Base-by-base conservation (phyloP, 768 basidiomycete species). In the Boletus tomentosulus region DNA sequence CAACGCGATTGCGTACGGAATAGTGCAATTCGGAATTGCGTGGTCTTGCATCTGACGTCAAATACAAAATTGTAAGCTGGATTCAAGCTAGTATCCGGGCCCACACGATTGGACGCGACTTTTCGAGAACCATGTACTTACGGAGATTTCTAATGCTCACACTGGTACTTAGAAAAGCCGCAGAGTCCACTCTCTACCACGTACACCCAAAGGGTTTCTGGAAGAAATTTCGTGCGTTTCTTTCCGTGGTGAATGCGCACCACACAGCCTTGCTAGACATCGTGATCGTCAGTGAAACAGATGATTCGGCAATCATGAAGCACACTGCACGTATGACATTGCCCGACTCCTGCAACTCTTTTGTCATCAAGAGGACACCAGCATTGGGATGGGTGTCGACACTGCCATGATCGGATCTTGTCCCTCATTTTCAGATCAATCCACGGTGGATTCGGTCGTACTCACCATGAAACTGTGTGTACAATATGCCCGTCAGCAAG, bases 131-230 rank as follows among this genome's bases (percentile, higher is more conserved):
- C n/a, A n/a, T n/a, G n/a, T n/a, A n/a, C 44, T 46, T 31, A 46
- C 9, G 19, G 16, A 13, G 22, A 47, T 47, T 47, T 34, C 46
- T 47, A 35, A 47, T 34, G 12, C 33, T 22, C 33, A 22, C 31
- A 31, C 31, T 22, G 45, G 19, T 12, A 19, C 3, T n/a, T 56
- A 88, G 83, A 76, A 91, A 85, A 73, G 84, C 78, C 28, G 90
- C 92, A 59, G 92, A 97, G 66, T 85, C 87, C 35, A 94, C 90
- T 3, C 79, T 92, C 43, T 97, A 97, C 72, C 94, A 97, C 67
- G 81, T 92, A 62, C 83, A 82, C 63, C 86, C 89, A 25, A 85
- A 87, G 71, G 93, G 94, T 9, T 95, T 96, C 70, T 96, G 94
- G 94, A 96, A 95, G 83, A 92, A 89, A 76, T 92, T 97, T 66